Percentiles rank a stretch among this genome's conserved stretches.
Evolutionary conservation across 345 rosid genomes (phyloP).

Genomic region (Ricinus communis): DNA sequence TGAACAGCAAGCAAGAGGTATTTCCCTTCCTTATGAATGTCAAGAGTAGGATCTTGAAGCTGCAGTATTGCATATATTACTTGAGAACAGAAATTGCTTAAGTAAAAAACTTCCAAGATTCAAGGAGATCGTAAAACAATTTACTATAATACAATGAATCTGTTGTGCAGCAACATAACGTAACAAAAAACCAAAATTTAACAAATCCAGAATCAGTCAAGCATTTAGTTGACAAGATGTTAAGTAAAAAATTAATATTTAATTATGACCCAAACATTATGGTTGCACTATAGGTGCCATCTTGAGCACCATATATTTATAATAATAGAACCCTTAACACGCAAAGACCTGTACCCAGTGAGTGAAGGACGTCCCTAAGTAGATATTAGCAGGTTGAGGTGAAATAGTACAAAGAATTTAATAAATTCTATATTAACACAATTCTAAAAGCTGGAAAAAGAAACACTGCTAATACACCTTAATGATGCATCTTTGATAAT

Average conservation of each 20-base stretch:
- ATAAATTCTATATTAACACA: background rate
- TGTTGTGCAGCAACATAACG: background rate
- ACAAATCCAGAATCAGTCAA: background rate
- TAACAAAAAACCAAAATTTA: too few relatives aligned
- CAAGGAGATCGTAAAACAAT: background rate
- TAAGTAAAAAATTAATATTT: background rate
- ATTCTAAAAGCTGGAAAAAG: background rate
- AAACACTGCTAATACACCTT: too few relatives aligned
- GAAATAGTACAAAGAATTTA: background rate
- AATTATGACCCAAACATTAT: background rate
- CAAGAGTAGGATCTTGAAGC: conserved; percentile 76
- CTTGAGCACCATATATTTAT: background rate
- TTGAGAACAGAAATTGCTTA: background rate
- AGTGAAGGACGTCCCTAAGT: background rate
- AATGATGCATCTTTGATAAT: background rate
- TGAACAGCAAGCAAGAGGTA: conserved; percentile 88
- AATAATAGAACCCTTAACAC: background rate
- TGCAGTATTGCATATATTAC: conserved; percentile 33
- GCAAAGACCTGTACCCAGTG: background rate
- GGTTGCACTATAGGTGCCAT: background rate
- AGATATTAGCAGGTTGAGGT: background rate
- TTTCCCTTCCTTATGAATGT: conserved; percentile 85
- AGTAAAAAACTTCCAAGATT: background rate
- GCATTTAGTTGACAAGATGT: background rate
- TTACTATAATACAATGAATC: background rate